Evolutionary conservation across 2,329 filamentous ascomycete genomes (phyloP).

Genomic region (Colletotrichum sp.): DNA sequence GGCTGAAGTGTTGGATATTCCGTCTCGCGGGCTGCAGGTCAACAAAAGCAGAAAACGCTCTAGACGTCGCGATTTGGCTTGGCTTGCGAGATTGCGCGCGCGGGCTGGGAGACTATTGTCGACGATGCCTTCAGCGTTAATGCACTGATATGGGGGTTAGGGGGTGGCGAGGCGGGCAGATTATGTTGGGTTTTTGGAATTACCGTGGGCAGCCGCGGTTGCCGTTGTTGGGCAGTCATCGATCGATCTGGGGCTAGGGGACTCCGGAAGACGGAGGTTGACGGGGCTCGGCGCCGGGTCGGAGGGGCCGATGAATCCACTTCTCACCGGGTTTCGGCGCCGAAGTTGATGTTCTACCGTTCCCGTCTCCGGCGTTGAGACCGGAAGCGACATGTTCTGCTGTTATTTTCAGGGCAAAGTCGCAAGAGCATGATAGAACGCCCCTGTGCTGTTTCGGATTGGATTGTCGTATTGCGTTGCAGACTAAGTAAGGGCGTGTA

Average conservation of each 20-base stretch:
- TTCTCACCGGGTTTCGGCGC: not conserved
- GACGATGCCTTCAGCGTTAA: not conserved
- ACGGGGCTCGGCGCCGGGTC: not conserved
- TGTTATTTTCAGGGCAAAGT: not conserved
- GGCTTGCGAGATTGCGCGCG: not conserved
- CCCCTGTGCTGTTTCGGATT: not conserved
- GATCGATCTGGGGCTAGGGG: not conserved
- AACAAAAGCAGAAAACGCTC: not conserved
- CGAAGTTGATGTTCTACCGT: not conserved
- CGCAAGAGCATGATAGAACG: not conserved
- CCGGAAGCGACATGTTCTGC: accelerated
- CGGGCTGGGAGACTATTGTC: not conserved
- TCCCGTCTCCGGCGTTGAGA: too few relatives aligned
- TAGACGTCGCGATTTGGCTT: not conserved
- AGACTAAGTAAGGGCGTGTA: not conserved
- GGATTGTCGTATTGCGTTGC: not conserved
- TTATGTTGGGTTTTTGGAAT: not conserved
- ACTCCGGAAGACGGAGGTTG: not conserved
- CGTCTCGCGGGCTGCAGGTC: not conserved
- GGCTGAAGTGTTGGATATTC: not conserved
- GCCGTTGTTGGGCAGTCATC: not conserved
- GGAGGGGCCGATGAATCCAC: not conserved
- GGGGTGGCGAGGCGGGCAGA: not conserved
- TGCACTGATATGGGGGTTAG: not conserved
- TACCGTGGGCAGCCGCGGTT: not conserved